Conservation (phyloP, 257 asterid genomes). For the Handroanthus guayacan region DNA sequence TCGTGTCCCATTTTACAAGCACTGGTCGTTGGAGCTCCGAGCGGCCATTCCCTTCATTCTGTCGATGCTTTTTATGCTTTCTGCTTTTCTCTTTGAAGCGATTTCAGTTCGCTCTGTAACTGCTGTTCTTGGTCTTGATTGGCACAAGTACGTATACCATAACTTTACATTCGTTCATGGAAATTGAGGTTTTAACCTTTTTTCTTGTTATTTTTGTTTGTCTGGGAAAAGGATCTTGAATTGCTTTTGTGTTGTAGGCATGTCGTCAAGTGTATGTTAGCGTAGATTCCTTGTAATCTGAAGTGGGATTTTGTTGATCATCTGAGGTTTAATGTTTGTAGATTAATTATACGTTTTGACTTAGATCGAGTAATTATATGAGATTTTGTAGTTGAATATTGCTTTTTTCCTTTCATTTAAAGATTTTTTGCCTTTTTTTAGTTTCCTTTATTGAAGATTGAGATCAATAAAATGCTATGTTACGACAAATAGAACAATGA, state of each 20-base stretch:
- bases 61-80: constrained; percentile 73
- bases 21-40: constrained; percentile 88
- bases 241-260: constrained; percentile 7
- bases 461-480: constrained; percentile 13
- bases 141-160: constrained; percentile 79
- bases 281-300: constrained; percentile 29
- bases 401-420: background rate
- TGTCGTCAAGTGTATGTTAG: constrained; percentile 15
- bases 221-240: constrained; percentile 5
- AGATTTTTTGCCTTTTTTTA: background rate
- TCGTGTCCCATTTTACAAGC: constrained; percentile 79
- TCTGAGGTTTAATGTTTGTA: constrained; percentile 30
- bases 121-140: constrained; percentile 93
- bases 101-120: constrained; percentile 96
- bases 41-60: constrained; percentile 83
- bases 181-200: background rate
- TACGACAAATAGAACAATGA: constrained; percentile 11
- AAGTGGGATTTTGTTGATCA: constrained; percentile 34
- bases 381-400: background rate
- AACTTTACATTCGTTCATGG: background rate
- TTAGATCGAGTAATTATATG: constrained; percentile 16
- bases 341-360: constrained; percentile 9
- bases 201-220: constrained; percentile 4
- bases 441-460: constrained; percentile 7
- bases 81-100: constrained; percentile 82